Base-by-base conservation (phyloP, 2,329 filamentous ascomycete genomes). In the Xylariaceae sp. region DNA sequence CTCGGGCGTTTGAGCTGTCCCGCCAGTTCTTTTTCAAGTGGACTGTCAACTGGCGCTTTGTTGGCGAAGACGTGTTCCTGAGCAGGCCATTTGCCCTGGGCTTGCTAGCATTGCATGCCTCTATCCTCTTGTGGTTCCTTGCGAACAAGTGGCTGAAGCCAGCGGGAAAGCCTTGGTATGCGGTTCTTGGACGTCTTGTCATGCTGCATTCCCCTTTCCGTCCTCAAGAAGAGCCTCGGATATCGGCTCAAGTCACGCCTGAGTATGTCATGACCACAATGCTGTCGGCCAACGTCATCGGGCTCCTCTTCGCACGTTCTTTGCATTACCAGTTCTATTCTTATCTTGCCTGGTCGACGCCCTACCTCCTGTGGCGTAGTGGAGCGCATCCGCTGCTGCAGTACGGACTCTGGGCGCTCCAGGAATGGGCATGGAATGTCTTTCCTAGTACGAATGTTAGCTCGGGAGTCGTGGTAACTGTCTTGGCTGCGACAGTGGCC, bases 11-110 rank as follows among this genome's bases (percentile, higher is more conserved):
- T 59, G 88, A 98, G 66, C 74, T 98, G 42, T 88, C 85, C 32
- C 76, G 92, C 38, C 80, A 87, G 53, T 98, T 98, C 66, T 73
- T 95, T 54, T 97, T 90, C 71, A 88, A 90, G 65, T 98, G 92
- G 92, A 98, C 92, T 0, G 92, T 98, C 51, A 98, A 98, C 63
- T 98, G 92, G 92, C 81, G 89, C 38, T 97, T 97, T 60, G 66
- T 96, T n/a, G 82, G 85, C 12, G 88, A 96, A 63, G 76, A 85
- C 5, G 63, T 68, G 0, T 98, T 98, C 54, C 73, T 94, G 32
- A 74, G 72, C 50, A 75, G 68, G 43, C 59, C 66, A 2, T 94
- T 95, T 58, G 78, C 88, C 17, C 52, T 82, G 13, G 62, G 66
- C 11, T 71, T 96, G 35, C 69, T 95, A 17, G 69, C 63, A 2